Evolutionary conservation across 2,329 filamentous ascomycete species (phyloP).

Genomic region (Akanthomyces lecanii): DNA sequence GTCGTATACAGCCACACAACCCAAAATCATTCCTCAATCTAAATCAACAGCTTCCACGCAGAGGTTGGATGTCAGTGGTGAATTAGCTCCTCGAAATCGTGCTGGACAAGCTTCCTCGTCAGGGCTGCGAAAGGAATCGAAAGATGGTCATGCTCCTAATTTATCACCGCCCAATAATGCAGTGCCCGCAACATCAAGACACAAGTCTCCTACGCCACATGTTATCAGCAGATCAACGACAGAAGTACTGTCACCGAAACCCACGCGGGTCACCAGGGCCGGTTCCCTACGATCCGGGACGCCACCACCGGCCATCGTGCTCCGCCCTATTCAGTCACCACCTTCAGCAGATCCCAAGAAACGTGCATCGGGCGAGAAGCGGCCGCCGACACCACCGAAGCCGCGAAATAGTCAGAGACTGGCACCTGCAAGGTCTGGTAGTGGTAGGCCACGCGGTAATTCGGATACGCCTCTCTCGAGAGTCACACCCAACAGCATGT

Average conservation of each 20-base stretch:
- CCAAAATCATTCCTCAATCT: neutral
- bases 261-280: conserved; percentile 28
- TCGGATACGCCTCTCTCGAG: conserved; percentile 17
- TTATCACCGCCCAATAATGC: neutral
- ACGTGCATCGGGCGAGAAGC: conserved; percentile 18
- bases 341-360: conserved; percentile 30
- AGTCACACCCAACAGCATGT: conserved; percentile 14
- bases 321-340: conserved; percentile 22
- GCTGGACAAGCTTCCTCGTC: neutral
- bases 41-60: conserved; percentile 2
- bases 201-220: conserved; percentile 20
- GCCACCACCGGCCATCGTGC: conserved; percentile 26
- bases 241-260: conserved; percentile 31
- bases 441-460: conserved; percentile 18
- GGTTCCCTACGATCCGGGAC: conserved; percentile 28
- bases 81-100: neutral
- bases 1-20: neutral
- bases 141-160: neutral
- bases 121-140: neutral
- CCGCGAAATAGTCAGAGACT: conserved; percentile 28
- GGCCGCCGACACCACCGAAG: conserved; percentile 35
- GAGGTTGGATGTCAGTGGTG: neutral
- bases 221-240: conserved; percentile 20
- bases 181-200: neutral
- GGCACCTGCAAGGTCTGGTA: neutral